Percentiles rank a stretch among this genome's conserved stretches.
Evolutionary conservation across 352 stramenopile species (phyloP).

Genomic region (Pythium brachiatum): DNA sequence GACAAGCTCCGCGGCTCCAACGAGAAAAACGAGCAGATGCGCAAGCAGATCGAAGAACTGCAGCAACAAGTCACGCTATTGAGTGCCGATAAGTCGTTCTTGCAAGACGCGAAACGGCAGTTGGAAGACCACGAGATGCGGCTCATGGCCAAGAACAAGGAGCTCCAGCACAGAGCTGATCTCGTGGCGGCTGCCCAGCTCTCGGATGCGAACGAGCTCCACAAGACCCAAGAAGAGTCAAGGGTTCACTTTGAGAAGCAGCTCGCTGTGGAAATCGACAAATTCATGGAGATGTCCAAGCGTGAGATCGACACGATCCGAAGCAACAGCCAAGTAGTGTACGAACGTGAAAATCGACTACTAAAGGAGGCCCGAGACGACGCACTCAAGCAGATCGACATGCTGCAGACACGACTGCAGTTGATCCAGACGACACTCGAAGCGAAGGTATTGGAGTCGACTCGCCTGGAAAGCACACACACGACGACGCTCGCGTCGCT

Average conservation of each 20-base stretch:
- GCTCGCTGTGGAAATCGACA: slow-evolving; percentile 56
- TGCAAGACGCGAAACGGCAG: slow-evolving; percentile 51
- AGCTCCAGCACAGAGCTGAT: slow-evolving; percentile 39
- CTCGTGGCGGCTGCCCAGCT: slow-evolving; percentile 42
- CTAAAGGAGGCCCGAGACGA: slow-evolving; percentile 63
- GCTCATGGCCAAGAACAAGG: slow-evolving; percentile 36
- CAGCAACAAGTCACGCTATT: slow-evolving; percentile 48
- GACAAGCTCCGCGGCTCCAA: slow-evolving; percentile 1
- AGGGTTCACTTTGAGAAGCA: slow-evolving; percentile 66
- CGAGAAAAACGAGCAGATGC: slow-evolving; percentile 23
- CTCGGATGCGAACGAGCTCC: slow-evolving; percentile 30
- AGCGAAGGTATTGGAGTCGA: slow-evolving; percentile 58
- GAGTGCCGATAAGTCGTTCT: slow-evolving; percentile 58
- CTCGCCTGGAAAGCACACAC: slow-evolving; percentile 50
- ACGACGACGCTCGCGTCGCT: slow-evolving; percentile 41
- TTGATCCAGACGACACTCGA: slow-evolving; percentile 45
- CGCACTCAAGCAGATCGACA: slow-evolving; percentile 55
- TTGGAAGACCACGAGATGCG: slow-evolving; percentile 49
- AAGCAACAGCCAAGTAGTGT: slow-evolving; percentile 54
- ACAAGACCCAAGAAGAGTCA: slow-evolving; percentile 55
- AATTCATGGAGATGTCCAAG: slow-evolving; percentile 70
- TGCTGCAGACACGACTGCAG: slow-evolving; percentile 48
- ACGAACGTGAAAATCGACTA: slow-evolving; percentile 72
- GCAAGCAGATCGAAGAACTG: slow-evolving; percentile 20
- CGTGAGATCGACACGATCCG: slow-evolving; percentile 71